Evolutionary conservation across 768 basidiomycete species (phyloP).

Genomic region (Suillus fuscotomentosus): DNA sequence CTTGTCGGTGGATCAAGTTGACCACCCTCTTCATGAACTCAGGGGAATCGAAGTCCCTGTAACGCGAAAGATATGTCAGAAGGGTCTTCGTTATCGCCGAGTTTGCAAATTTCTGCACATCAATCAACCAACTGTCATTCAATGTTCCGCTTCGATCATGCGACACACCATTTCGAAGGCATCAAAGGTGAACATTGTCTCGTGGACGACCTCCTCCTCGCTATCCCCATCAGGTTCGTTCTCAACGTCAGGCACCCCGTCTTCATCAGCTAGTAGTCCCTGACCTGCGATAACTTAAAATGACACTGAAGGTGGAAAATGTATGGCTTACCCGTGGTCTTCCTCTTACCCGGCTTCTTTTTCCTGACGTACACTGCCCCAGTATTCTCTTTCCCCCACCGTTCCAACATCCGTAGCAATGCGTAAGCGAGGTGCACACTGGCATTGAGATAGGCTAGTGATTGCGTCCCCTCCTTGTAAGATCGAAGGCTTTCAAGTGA

Average conservation of each 20-base stretch:
- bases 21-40: slow-evolving; percentile 92
- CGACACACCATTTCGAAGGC: slow-evolving; percentile 79
- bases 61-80: slow-evolving; percentile 77
- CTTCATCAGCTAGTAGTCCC: slow-evolving; percentile 44
- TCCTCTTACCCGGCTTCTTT: slow-evolving; percentile 54
- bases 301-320: slow-evolving; percentile 5
- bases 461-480: slow-evolving; percentile 81
- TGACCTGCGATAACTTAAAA: slow-evolving; percentile 30
- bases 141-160: slow-evolving; percentile 13
- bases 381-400: slow-evolving; percentile 71
- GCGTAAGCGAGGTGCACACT: slow-evolving; percentile 83
- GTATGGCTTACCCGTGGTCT: slow-evolving; percentile 43
- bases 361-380: slow-evolving; percentile 72
- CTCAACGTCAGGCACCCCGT: slow-evolving; percentile 66
- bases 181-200: slow-evolving; percentile 91
- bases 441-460: slow-evolving; percentile 80
- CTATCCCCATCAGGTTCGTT: slow-evolving; percentile 50
- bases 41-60: slow-evolving; percentile 70
- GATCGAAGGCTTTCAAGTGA: slow-evolving; percentile 71
- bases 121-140: slow-evolving; percentile 17
- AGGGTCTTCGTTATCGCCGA: slow-evolving; percentile 84
- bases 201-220: slow-evolving; percentile 66
- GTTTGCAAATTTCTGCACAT: slow-evolving; percentile 80
- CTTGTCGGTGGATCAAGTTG: slow-evolving; percentile 86
- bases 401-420: slow-evolving; percentile 87